phyloP scores from a whole-genome alignment of 192 early-diverging fungal genomes.

The Linnemannia elongata region DNA sequence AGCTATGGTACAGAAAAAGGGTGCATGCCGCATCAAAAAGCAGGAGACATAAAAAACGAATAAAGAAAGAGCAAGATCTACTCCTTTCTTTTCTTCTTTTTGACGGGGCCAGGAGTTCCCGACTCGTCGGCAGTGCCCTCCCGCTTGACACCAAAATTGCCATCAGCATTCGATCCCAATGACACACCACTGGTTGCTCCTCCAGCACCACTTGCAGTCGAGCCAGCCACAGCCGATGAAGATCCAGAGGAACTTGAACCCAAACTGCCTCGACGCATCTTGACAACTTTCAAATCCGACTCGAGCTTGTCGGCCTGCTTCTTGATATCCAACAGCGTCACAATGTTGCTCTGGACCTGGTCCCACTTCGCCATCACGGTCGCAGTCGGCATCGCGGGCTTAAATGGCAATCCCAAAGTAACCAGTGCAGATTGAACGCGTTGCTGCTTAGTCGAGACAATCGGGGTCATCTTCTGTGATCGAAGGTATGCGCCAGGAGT shows the following conservation, averaged over 20 bases:
- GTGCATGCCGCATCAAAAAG: too few relatives aligned
- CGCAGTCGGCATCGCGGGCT: slow-evolving; percentile 89
- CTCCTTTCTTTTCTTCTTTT: slow-evolving; percentile 54
- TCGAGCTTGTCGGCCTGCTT: slow-evolving; percentile 87
- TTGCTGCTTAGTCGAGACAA: slow-evolving; percentile 64
- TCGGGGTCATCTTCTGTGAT: slow-evolving; percentile 68
- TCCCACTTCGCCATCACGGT: slow-evolving; percentile 86
- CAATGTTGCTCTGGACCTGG: slow-evolving; percentile 79
- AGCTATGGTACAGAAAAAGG: background rate
- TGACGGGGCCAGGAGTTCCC: slow-evolving; percentile 29
- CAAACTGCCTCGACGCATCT: slow-evolving; percentile 44
- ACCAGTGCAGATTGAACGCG: slow-evolving; percentile 29
- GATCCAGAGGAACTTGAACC: slow-evolving; percentile 37
- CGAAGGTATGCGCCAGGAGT: slow-evolving; percentile 75
- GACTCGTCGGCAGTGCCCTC: slow-evolving; percentile 41
- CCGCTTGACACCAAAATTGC: slow-evolving; percentile 42
- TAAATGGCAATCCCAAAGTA: slow-evolving; percentile 46
- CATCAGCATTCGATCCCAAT: background rate
- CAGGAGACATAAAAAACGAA: background rate
- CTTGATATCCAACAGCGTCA: slow-evolving; percentile 86
- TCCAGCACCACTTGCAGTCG: background rate
- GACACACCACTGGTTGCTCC: background rate
- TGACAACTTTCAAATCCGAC: slow-evolving; percentile 72
- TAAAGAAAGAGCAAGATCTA: background rate
- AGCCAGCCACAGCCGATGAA: background rate